Base-by-base conservation (phyloP, 495 filamentous ascomycete species). In the Aspergillus campestris region DNA sequence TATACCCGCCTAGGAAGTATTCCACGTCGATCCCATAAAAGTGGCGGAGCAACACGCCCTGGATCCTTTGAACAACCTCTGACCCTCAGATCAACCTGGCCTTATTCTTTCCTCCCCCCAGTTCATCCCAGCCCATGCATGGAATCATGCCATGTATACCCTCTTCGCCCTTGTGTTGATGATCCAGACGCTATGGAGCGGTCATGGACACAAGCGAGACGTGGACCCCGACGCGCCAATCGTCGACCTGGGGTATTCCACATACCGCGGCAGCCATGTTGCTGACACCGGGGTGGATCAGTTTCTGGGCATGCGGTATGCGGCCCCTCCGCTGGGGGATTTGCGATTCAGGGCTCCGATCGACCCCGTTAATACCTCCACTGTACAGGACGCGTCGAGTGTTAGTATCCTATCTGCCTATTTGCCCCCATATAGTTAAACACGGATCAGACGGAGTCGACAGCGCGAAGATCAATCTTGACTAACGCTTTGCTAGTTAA, bases 271-370 rank as follows among this genome's bases (percentile, higher is more conserved):
- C 9, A 32, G 56, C 0, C 44, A 53, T 2, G 49, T 64, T 9
- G 18, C 48, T 9, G 62, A 24, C 18, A 24, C 65, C 44, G 75
- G 74, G 7, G 56, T 81, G 27, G 71, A 72, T 6, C 64, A 80
- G 55, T 84, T 73, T 67, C 61, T 80, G 3, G 79, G 79, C 1
- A 74, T 84, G 34, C 71, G 80, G 34, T 84, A 72, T 58, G 80
- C 79, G 7, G 71, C 71, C 4, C 55, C 78, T 5, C 77, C 79
- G 5, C 27, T 78, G 8, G 70, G 71, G 6, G 55, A 74, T 8
- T 51, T 81, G 32, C 65, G 80, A 36, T 83, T 81, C 44, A 57
- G 65, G 31, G 72, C 72, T 12, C 80, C 80, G 2, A 49, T 64
- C 31, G 68, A 78, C 48, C 78, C 78, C 0, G 55, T 56, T 8